Base-by-base conservation (phyloP, 1,284 basidiomycete species). In the Sanghuangporus sanghuang region DNA sequence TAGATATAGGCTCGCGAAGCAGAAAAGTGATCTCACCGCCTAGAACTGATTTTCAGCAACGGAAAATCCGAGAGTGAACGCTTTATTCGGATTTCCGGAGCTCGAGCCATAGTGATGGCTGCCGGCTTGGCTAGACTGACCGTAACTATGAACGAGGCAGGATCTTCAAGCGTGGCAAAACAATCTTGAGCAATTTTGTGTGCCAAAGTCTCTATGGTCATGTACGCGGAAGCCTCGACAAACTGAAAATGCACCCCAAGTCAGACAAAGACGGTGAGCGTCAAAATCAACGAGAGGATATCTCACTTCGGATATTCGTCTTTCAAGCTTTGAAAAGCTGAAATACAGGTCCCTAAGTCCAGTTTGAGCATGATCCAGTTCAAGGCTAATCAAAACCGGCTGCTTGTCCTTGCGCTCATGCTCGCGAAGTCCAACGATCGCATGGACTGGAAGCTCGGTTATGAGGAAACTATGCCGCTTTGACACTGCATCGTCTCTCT, bases 321-420 rank as follows among this genome's bases (percentile, higher is more conserved):
- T 36, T 40, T 65, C 64, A 7, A 65, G 40, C 27, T 53, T 23
- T 12, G 55, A 53, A 39, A 62, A 62, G 27, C 57, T 49, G 35
- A 65, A 65, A 32, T 65, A 58, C 49, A 46, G 61, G 18, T 21
- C 32, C 53, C 44, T 42, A 18, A 53, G 35, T 4, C 23, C 70
- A 64, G 69, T 59, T 12, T 64, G 69, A 42, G 66, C 67, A 55
- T 73, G 71, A 62, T 74, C 74, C 18, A 87, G 71, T 6, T 71
- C 69, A 18, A 92, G 67, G 67, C 90, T 85, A 58, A 90, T 74
- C 18, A 81, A 76, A n/a, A 94, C 83, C 38, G 82, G 72, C 71
- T 95, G 93, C 69, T 81, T 81, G 70, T 89, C 84, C 56, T 80
- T 72, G 16, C 91, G 77, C 73, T 95, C 93, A 72, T 85, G 86